Evolutionary conservation across 495 filamentous ascomycete genomes (phyloP), one percentile per base, ranked within the genome.

Genomic region (Penicillium salamii): DNA sequence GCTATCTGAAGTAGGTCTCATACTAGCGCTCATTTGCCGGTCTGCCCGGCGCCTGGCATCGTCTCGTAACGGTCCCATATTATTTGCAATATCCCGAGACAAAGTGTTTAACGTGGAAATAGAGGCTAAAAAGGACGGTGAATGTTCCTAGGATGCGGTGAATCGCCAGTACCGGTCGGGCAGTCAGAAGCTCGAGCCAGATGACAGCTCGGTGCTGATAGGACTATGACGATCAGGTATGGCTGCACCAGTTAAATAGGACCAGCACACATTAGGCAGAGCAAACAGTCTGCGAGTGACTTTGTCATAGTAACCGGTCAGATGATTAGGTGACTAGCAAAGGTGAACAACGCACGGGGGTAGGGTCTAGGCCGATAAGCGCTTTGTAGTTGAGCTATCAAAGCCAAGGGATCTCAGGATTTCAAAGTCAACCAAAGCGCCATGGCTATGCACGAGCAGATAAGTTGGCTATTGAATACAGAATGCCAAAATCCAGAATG

Each of bases 61-160:
- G 18, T 68, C 71, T 48, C 57, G 41, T 37, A 63, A 49, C 14
- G 68, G 64, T 55, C 48, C 55, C 70, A 74, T 72, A 3, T 28
- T 14, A 40, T 24, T 19, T 31, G 18, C 33, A 32, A 31, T 47
- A 45, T 35, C 44, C 12, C 7, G 26, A 42, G 47, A 54, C 50
- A 19, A 39, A 28, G 40, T 31, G 50, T 24, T 17, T n/a, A 29
- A 35, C 15, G 43, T 8, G 29, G 15, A 40, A 31, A 35, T 23
- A 34, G 23, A 53, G 37, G 40, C 17, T 55, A 46, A 43, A 34
- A 19, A 50, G 15, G 36, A 39, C 18, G 20, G 14, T 28, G 24
- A 45, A 42, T 17, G 23, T 29, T 42, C 15, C 17, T 46, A 39
- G 24, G 33, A 12, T 39, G 46, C 42, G 48, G 42, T 43, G 32